Evolutionary conservation across 2,329 filamentous ascomycete species (phyloP), one percentile per base, ranked within the genome.

Genomic region (Arthroderma sp.): DNA sequence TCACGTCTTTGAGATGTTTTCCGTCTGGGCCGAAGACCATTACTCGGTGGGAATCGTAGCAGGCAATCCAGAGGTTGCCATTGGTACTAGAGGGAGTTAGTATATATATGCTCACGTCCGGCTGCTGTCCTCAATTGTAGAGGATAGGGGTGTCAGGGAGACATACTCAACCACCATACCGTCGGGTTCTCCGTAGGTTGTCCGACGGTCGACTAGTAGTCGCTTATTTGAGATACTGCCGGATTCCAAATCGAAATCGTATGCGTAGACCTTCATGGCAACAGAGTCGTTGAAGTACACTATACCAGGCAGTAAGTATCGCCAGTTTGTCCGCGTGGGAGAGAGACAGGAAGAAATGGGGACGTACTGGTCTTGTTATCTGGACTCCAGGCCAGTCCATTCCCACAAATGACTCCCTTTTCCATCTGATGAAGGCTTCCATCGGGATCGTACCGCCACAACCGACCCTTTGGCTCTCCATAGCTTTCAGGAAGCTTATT

Each of bases 261-360:
- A 87, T 22, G 80, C 79, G 54, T 76, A 80, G 52, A 95, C 80
- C 45, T 75, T 76, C 50, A 74, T 72, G 30, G 74, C 77, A 4
- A 81, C 78, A 34, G 85, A 86, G 68, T 94, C 82, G 28, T 85
- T 87, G 58, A 89, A 81, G 72, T 86, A 94, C 74, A 91, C 57
- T 56, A 4, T 58, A 43, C 44, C 60, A 2, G 34, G 6, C n/a
- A 6, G 7, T 10, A 9, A 8, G 33, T 38, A 29, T 32, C 28
- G 29, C 15, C 28, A 22, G 15, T 22, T 22, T 22, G 15, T 22
- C 15, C 15, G 15, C 3, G 15, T 22, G 15, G 15, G 15, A 22
- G 15, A 22, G 15, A 32, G 9, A 27, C 10, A n/a, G 29, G 31
- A 36, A 29, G 11, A 2, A 3, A 27, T 8, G 43, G 28, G 52